These are phyloP conservation scores for Blastocystis sp. DNA, from an alignment of 352 stramenopile species.

Conservation along the genomic window DNA sequence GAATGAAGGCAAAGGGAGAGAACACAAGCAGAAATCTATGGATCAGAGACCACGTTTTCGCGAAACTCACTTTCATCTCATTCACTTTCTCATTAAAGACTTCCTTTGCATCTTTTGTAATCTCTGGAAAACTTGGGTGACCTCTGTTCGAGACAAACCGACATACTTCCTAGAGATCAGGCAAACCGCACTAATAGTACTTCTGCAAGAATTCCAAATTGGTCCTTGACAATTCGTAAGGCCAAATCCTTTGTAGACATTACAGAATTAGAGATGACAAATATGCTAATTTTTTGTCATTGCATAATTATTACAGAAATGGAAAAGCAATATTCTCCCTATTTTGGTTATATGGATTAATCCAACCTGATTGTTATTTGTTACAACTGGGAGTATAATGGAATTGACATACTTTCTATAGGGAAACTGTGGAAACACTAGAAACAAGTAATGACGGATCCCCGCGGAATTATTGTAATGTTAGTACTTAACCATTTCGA, in stretches of 20 bases:
- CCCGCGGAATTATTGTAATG: no score
- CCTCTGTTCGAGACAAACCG: not conserved
- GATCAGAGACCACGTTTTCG: not conserved
- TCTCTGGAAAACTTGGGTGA: constrained; percentile 29
- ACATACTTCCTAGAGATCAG: not conserved
- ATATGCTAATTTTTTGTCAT: no score
- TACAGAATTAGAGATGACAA: not conserved
- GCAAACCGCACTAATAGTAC: not conserved
- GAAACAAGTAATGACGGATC: no score
- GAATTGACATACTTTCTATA: no score
- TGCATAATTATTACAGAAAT: no score
- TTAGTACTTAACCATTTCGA: no score
- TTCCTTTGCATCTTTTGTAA: not conserved
- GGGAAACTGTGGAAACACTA: no score
- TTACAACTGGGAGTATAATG: no score
- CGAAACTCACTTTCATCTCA: constrained; percentile 1
- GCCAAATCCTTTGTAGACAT: constrained; percentile 56
- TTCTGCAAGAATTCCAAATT: constrained; percentile 33
- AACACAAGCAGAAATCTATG: constrained; percentile 1
- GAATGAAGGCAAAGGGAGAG: constrained; percentile 8
- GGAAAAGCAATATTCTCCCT: no score
- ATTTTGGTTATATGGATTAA: no score
- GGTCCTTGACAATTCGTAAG: constrained; percentile 34
- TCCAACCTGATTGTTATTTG: no score
- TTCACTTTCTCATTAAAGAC: constrained; percentile 19